Evolutionary conservation across 768 basidiomycete genomes (phyloP).

Genomic region (Mycena metata): DNA sequence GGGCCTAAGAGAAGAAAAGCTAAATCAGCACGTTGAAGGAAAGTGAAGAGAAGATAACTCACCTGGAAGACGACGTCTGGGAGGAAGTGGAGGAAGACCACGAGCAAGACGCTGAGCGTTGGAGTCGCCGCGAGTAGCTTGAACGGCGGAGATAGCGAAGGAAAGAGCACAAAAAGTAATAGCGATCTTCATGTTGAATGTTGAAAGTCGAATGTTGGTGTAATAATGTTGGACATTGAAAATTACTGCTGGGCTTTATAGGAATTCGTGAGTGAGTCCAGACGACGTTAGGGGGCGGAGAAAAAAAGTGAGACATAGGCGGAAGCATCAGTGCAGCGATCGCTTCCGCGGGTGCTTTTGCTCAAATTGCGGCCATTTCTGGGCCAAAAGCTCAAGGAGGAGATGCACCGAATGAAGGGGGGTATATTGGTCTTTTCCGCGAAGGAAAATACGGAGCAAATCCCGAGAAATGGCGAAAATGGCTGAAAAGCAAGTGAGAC

Average conservation of each 20-base stretch:
- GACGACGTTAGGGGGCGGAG: neutral
- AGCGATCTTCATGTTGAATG: constrained; percentile 38
- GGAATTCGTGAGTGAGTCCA: neutral
- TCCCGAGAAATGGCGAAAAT: neutral
- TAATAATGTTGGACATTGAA: neutral
- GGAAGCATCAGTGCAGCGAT: constrained; percentile 8
- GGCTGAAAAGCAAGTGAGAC: neutral
- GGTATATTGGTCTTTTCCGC: neutral
- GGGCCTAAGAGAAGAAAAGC: neutral
- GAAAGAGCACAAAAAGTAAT: constrained; percentile 43
- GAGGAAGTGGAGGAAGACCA: constrained; percentile 58
- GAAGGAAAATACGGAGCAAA: neutral
- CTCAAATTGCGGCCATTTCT: neutral
- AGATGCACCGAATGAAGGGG: neutral
- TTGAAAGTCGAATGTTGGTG: constrained; percentile 1
- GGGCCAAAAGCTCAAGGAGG: too few relatives aligned
- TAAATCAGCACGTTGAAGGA: neutral
- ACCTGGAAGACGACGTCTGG: constrained; percentile 21
- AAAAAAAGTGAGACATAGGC: constrained; percentile 1
- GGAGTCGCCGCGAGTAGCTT: constrained; percentile 47
- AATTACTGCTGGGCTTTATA: constrained; percentile 2
- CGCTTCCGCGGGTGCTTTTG: neutral
- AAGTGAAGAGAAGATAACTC: neutral
- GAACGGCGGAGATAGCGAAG: constrained; percentile 38
- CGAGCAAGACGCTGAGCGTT: constrained; percentile 61